These are phyloP conservation scores for Hypomyces perniciosus DNA, from an alignment of 2,329 filamentous ascomycete species.

Conservation along the genomic window DNA sequence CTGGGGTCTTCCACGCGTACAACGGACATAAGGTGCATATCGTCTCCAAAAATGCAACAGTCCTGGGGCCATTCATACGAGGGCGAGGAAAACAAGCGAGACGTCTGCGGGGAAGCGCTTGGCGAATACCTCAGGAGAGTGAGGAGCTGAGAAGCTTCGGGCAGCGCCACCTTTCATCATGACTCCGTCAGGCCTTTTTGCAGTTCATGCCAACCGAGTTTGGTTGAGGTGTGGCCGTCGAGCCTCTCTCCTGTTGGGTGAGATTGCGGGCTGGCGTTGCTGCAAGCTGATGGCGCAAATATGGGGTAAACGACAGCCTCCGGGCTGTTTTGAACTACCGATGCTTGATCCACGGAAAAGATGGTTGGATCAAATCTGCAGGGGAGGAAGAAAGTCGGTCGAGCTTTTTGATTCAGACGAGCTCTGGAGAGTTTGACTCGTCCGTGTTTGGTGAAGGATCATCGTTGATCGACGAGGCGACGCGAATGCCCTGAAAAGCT, in stretches of 20 bases:
- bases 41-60: background rate
- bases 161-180: background rate
- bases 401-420: too few species aligned
- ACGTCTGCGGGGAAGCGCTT: background rate
- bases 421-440: background rate
- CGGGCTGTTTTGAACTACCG: background rate
- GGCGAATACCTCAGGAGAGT: background rate
- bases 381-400: too few species aligned
- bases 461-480: slow-evolving; percentile 8
- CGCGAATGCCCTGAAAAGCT: background rate
- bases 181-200: background rate
- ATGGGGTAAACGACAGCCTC: background rate
- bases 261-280: too few species aligned
- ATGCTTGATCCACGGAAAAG: background rate
- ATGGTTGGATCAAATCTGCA: background rate
- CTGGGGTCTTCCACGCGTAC: too few species aligned
- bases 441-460: slow-evolving; percentile 2
- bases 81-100: background rate
- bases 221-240: background rate
- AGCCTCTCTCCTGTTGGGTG: too few species aligned
- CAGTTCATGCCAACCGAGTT: background rate
- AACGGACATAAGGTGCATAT: background rate
- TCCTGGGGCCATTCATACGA: background rate
- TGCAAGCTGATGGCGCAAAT: too few species aligned
- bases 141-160: background rate